Evolutionary conservation across 768 basidiomycete genomes (phyloP).

Genomic region (Ephemerocybe angulata): DNA sequence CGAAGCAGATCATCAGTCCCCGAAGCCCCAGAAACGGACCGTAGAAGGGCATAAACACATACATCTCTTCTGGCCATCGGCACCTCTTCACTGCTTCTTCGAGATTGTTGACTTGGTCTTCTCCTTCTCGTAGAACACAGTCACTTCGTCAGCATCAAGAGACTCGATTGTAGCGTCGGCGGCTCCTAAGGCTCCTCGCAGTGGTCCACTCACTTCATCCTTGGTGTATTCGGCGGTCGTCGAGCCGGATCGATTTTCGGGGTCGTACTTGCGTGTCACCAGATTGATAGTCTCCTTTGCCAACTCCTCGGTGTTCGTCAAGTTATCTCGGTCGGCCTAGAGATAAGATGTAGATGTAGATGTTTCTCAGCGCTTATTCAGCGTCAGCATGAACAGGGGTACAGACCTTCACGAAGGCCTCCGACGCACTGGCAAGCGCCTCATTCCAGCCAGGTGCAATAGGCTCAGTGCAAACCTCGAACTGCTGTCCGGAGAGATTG

Average conservation of each 20-base stretch:
- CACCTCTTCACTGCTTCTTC: too few relatives aligned
- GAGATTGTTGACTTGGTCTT: too few relatives aligned
- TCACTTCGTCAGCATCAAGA: conserved; percentile 13
- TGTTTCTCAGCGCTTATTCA: neutral
- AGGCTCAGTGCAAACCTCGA: conserved; percentile 45
- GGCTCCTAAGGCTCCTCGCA: conserved; percentile 33
- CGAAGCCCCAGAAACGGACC: too few relatives aligned
- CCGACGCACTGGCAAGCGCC: conserved; percentile 56
- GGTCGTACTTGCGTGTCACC: conserved; percentile 34
- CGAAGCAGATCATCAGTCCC: too few relatives aligned
- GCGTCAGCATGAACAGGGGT: neutral
- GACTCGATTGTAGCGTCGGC: conserved; percentile 25
- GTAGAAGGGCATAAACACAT: too few relatives aligned
- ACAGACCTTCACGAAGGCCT: conserved; percentile 60
- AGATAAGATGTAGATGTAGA: too few relatives aligned
- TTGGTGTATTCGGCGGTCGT: conserved; percentile 35
- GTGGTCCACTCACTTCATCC: conserved; percentile 46
- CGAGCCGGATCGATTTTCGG: conserved; percentile 29
- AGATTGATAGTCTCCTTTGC: conserved; percentile 42
- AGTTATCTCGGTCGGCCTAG: conserved; percentile 43
- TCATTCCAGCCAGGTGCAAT: conserved; percentile 75
- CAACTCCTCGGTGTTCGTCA: conserved; percentile 28
- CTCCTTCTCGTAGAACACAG: too few relatives aligned
- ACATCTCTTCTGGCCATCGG: too few relatives aligned
- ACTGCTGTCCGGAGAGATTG: conserved; percentile 42